A percentile compares a stretch with the other conserved stretches of the same genome.
Evolutionary conservation across 257 asterid species (phyloP).

Genomic region (Cordia subcordata): DNA sequence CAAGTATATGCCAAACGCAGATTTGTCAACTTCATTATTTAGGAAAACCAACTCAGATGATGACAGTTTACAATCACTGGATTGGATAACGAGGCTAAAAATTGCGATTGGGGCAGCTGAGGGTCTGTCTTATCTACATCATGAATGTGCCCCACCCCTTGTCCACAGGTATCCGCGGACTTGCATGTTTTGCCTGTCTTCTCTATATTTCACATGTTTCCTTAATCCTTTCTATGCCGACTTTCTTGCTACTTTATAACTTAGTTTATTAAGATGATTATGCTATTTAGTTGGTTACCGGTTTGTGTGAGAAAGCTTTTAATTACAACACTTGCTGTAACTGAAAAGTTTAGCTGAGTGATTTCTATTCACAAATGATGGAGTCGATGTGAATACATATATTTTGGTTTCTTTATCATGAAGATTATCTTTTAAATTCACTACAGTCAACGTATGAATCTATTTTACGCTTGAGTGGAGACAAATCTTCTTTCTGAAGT

Average conservation of each 20-base stretch:
- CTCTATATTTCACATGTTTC: not conserved
- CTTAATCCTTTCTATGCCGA: not conserved
- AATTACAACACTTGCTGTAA: not conserved
- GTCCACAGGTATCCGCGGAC: constrained; percentile 60
- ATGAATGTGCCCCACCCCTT: constrained; percentile 64
- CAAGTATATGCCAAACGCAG: constrained; percentile 57
- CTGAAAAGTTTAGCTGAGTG: not conserved
- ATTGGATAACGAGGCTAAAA: constrained; percentile 80
- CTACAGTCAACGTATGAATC: too few species aligned
- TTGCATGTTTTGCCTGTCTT: not conserved
- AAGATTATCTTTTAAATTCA: too few species aligned
- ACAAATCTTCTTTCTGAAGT: too few species aligned
- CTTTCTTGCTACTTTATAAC: not conserved
- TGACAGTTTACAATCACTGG: constrained; percentile 49
- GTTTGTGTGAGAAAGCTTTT: too few species aligned
- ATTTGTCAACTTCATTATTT: constrained; percentile 49
- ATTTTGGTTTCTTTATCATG: not conserved
- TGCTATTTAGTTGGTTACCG: too few species aligned
- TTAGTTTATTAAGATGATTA: too few species aligned
- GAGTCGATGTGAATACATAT: not conserved
- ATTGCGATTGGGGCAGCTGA: constrained; percentile 78
- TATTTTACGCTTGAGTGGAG: too few species aligned
- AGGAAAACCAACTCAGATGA: constrained; percentile 26
- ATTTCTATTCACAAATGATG: too few species aligned
- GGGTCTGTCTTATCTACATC: constrained; percentile 59